Conservation (phyloP, 208 protist genomes). For the Trypanosoma boissoni region DNA sequence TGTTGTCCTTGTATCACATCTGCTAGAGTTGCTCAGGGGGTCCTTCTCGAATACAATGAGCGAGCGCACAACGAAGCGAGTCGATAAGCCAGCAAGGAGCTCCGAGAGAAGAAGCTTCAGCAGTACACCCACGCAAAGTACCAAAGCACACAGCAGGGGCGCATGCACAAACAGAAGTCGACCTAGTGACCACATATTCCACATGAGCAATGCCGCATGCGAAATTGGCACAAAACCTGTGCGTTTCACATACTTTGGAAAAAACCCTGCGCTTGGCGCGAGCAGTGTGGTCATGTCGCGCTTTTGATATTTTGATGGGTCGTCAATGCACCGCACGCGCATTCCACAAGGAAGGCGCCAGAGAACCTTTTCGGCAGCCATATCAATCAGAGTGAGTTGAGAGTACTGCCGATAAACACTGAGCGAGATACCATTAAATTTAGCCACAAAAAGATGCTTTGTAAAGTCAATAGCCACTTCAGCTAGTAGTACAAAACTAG, state of each 20-base stretch:
- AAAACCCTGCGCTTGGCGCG: slow-evolving; percentile 35
- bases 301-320: background rate
- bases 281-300: slow-evolving; percentile 21
- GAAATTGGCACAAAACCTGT: slow-evolving; percentile 39
- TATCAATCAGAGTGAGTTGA: slow-evolving; percentile 42
- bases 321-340: slow-evolving; percentile 18
- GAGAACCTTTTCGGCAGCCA: slow-evolving; percentile 37
- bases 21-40: background rate
- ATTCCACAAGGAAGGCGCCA: slow-evolving; percentile 32
- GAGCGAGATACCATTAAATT: slow-evolving; percentile 83
- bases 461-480: slow-evolving; percentile 88
- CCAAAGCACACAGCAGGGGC: slow-evolving; percentile 27
- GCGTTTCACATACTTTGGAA: slow-evolving; percentile 39
- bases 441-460: slow-evolving; percentile 90
- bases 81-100: slow-evolving; percentile 22
- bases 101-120: slow-evolving; percentile 31
- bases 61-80: slow-evolving; percentile 34
- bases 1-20: background rate
- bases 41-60: slow-evolving; percentile 12
- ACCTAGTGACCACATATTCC: slow-evolving; percentile 33
- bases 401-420: slow-evolving; percentile 55
- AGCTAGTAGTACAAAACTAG: slow-evolving; percentile 37
- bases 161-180: slow-evolving; percentile 18
- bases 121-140: slow-evolving; percentile 15
- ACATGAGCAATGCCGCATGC: slow-evolving; percentile 44